phyloP scores from a whole-genome alignment of 306 rosid species.

The Styphnolobium japonicum region DNA sequence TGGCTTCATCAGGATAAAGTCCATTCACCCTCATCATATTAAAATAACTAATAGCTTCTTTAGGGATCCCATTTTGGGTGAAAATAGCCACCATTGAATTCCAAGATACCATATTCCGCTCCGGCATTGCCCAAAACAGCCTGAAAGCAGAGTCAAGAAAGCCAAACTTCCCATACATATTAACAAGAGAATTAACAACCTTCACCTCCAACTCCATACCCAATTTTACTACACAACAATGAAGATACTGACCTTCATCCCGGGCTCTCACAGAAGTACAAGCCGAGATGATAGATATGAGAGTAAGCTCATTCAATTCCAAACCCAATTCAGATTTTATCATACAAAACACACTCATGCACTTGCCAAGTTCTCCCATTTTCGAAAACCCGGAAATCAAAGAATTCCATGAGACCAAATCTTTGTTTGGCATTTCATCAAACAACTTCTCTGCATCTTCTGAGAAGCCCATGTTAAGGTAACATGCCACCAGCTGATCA shows the following conservation, averaged over 20 bases:
- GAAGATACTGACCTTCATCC: conserved; percentile 55
- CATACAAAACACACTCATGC: conserved; percentile 42
- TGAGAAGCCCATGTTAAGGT: conserved; percentile 43
- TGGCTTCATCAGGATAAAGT: conserved; percentile 60
- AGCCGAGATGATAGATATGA: conserved; percentile 57
- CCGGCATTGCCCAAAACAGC: conserved; percentile 50
- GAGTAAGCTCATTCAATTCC: conserved; percentile 54
- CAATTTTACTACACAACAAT: conserved; percentile 53
- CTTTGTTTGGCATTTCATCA: conserved; percentile 63
- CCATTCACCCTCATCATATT: conserved; percentile 52
- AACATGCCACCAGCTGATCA: conserved; percentile 60
- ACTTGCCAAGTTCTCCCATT: conserved; percentile 40
- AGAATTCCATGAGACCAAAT: conserved; percentile 69
- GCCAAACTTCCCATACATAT: conserved; percentile 71
- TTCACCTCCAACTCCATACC: conserved; percentile 53
- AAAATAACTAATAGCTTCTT: conserved; percentile 47
- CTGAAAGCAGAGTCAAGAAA: conserved; percentile 39
- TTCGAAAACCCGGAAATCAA: conserved; percentile 62
- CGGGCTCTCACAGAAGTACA: conserved; percentile 40
- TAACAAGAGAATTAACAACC: conserved; percentile 58
- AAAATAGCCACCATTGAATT: conserved; percentile 56
- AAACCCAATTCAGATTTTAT: conserved; percentile 43
- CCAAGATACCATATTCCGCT: conserved; percentile 61
- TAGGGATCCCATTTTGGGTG: conserved; percentile 40
- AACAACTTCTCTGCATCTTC: conserved; percentile 60